phyloP scores from a whole-genome alignment of 2,329 filamentous ascomycete species.

The Alternaria dauci region DNA sequence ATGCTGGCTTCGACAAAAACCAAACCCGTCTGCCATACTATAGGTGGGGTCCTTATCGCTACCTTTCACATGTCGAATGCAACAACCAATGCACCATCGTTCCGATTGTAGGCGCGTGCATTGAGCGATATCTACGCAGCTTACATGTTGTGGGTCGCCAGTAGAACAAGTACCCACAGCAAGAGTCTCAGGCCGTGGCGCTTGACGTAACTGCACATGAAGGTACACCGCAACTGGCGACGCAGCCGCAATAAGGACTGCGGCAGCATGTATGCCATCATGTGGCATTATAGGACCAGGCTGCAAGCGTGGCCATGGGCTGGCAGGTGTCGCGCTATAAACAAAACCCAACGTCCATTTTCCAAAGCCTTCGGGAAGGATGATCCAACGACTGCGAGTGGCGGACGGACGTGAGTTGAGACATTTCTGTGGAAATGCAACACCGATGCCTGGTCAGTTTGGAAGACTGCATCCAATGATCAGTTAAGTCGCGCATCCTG shows the following conservation, averaged over 20 bases:
- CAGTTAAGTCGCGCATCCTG: constrained; percentile 1
- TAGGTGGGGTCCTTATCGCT: neutral
- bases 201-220: constrained; percentile 45
- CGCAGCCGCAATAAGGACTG: constrained; percentile 1
- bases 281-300: neutral
- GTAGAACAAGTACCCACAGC: constrained; percentile 36
- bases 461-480: constrained; percentile 1
- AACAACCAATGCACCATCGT: neutral
- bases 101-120: constrained; percentile 18
- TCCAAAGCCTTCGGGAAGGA: neutral
- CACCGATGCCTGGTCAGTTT: neutral
- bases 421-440: constrained; percentile 7
- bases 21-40: neutral
- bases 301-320: neutral
- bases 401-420: neutral
- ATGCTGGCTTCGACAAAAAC: neutral
- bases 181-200: constrained; percentile 18
- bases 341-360: neutral
- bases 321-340: neutral
- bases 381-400: neutral
- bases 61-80: constrained; percentile 1
- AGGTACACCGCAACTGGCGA: constrained; percentile 9
- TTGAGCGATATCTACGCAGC: constrained; percentile 25
- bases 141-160: constrained; percentile 28
- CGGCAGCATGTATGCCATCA: constrained; percentile 8